Evolutionary conservation across 2,329 filamentous ascomycete species (phyloP), one percentile per base, ranked within the genome.

Genomic region (Colletotrichum lupini): DNA sequence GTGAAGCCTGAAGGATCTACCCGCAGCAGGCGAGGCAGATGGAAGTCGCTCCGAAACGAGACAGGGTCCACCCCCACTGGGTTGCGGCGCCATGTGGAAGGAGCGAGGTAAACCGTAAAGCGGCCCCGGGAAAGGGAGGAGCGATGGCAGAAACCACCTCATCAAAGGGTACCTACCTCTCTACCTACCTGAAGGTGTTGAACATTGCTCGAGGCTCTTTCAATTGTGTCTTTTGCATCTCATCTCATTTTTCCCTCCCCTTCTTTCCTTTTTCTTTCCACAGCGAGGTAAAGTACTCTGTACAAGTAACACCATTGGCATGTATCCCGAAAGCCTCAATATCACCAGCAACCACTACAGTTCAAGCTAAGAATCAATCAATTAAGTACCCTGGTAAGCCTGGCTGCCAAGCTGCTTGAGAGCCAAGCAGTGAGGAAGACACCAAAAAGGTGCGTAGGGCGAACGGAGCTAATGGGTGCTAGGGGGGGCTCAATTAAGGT

Each of bases 401-500:
- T 49, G 42, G 19, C 42, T 11, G 42, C 42, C 42, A 49, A 49
- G 42, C 42, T n/a, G 42, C 42, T 49, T 4, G 42, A n/a, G 19
- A 49, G 42, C 19, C 42, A 19, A 52, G 19, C 28, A 26, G 26
- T 6, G 26, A 46, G 26, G 7, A 58, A 49, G 30, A 24, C 37
- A 64, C 46, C 28, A 26, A 32, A 16, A 55, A 52, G 42, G 37
- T 19, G 42, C 42, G 37, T 46, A 60, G 28, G 58, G 42, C 46
- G 28, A 24, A 28, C 69, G 58, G 69, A 59, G 37, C 69, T 72
- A 72, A 30, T 65, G 59, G 42, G 42, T 63, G 62, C 62, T 19
- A 53, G 28, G 65, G 67, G 67, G 61, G 69, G 65, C 69, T 63
- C 65, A 63, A 65, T 70, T 73, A 73, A 70, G 70, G 67, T 73